These are phyloP conservation scores for Coleophoma crateriformis DNA, from an alignment of 2,329 filamentous ascomycete species.

Conservation along the genomic window DNA sequence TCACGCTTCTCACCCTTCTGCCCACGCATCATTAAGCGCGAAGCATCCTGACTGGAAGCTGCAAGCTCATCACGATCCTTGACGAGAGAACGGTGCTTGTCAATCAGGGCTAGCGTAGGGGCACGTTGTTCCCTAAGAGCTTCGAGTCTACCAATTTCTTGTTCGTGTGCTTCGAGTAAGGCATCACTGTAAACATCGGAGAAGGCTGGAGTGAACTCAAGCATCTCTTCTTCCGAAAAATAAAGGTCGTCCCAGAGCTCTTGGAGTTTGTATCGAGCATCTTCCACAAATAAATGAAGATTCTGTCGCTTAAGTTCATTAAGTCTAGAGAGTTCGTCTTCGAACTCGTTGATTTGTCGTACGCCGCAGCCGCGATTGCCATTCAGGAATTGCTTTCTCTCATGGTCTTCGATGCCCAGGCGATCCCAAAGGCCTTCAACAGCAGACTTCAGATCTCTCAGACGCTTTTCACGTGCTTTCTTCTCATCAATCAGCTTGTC, in stretches of 20 bases:
- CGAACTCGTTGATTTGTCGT: conserved; percentile 90
- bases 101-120: conserved; percentile 75
- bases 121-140: conserved; percentile 79
- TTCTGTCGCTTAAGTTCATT: conserved; percentile 95
- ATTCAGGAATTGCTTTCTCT: conserved; percentile 80
- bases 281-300: conserved; percentile 91
- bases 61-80: conserved; percentile 81
- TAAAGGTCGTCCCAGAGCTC: conserved; percentile 93
- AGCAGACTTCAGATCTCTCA: conserved; percentile 68
- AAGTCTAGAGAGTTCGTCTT: conserved; percentile 79
- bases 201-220: conserved; percentile 95
- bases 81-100: conserved; percentile 76
- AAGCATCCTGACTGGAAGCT: conserved; percentile 92
- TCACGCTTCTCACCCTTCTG: conserved; percentile 93
- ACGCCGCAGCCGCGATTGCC: conserved; percentile 87
- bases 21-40: conserved; percentile 83
- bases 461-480: conserved; percentile 66
- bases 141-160: conserved; percentile 79
- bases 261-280: conserved; percentile 83
- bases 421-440: conserved; percentile 91
- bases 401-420: conserved; percentile 74
- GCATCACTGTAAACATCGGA: conserved; percentile 97
- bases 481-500: conserved; percentile 89
- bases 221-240: conserved; percentile 97
- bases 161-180: conserved; percentile 88